Evolutionary conservation across 495 filamentous ascomycete species (phyloP).

Genomic region (Aspergillus hancockii): DNA sequence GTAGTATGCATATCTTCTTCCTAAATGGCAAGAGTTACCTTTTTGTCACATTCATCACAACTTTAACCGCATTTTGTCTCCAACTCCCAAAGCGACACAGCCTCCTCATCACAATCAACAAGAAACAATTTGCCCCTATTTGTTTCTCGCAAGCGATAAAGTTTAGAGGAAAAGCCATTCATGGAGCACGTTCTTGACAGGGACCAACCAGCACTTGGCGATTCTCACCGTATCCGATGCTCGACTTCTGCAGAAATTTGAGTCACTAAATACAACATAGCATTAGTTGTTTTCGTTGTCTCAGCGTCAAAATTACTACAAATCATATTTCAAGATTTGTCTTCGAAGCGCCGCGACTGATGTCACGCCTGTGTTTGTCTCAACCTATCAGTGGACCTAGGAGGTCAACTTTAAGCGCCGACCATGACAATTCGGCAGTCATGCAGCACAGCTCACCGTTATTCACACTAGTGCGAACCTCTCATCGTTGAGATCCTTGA

Average conservation of each 20-base stretch:
- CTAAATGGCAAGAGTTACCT: background rate
- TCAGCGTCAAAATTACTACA: slow-evolving; percentile 6
- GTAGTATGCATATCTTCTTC: background rate
- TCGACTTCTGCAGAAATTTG: background rate
- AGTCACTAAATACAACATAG: background rate
- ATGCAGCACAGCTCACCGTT: slow-evolving; percentile 20
- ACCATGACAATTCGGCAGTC: slow-evolving; percentile 15
- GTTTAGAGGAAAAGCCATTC: background rate
- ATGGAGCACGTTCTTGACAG: background rate
- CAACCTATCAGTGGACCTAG: slow-evolving; percentile 17
- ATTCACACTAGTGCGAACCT: slow-evolving; percentile 24
- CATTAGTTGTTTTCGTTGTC: background rate
- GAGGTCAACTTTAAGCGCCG: slow-evolving; percentile 28
- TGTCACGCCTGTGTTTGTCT: background rate
- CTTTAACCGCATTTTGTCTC: background rate
- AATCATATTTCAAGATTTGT: slow-evolving; percentile 4
- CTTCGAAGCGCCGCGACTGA: slow-evolving; percentile 11
- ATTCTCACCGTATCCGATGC: background rate
- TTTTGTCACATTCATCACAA: background rate
- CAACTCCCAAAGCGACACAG: background rate
- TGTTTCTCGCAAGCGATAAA: background rate
- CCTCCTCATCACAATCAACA: background rate
- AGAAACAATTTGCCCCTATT: background rate
- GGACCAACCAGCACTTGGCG: background rate
- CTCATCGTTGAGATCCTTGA: slow-evolving; percentile 29